Evolutionary conservation across 73 alveolate species (phyloP), one percentile per base, ranked within the genome.

Genomic region (Tetrahymena malaccensis): DNA sequence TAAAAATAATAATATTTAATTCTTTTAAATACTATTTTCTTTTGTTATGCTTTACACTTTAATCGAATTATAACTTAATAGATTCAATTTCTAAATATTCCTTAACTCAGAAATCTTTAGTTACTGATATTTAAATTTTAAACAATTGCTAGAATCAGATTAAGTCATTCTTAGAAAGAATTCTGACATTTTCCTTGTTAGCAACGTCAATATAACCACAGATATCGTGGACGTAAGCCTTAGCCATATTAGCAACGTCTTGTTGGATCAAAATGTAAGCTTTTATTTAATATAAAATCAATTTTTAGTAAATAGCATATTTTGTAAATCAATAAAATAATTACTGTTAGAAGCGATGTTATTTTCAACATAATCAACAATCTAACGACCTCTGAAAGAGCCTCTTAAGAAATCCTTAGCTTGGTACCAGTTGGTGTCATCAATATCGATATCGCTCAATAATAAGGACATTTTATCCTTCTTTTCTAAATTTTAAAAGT

Each of bases 201-300:
- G 97, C 97, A 1, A 57, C 95, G 55, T 58, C 94, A 27, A 95
- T 55, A 83, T 85, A 95, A 43, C 70, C 85, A 85, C 97, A 85
- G 43, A 95, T 85, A 95, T 95, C 97, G 93, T 94, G 93, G 83
- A 95, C 97, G 94, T 95, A 95, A 21, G 97, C 97, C 94, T 93
- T 95, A 70, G 97, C 97, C 97, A 95, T 95, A 55, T 94, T 95
- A 50, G 97, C 70, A 1, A 95, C 97, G 43, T 95, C 97, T 89
- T 95, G 93, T 57, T 95, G 89, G 25, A 95, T 93, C 84, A 95
- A 85, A 89, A 95, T 95, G 89, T 95, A 95, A 85, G 95, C 95
- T 95, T 31, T 21, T 43, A 94, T 25, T 37, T n/a, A n/a, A n/a
- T 22, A 70, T 70, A 3, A 50, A 50, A 50, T 50, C 9, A 70